These are phyloP conservation scores for Albatrellus sp. DNA, from an alignment of 1,284 basidiomycete species.

Conservation along the genomic window DNA sequence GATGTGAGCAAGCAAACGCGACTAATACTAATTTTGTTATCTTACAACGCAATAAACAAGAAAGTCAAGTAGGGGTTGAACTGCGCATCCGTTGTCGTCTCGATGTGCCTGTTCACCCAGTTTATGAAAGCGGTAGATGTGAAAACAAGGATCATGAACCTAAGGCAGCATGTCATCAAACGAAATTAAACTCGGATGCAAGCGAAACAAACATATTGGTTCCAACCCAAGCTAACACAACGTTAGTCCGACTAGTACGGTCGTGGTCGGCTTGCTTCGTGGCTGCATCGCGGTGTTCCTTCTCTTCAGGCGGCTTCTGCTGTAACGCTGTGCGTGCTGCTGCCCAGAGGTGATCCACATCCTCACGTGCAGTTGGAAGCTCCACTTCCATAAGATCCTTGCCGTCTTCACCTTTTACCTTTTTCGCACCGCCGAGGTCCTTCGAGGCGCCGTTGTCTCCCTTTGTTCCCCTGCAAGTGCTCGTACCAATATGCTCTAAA, in stretches of 20 bases:
- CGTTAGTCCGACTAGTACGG: conserved; percentile 73
- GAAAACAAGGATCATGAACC: conserved; percentile 71
- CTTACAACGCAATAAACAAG: conserved; percentile 73
- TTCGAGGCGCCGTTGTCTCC: conserved; percentile 80
- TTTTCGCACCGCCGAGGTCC: conserved; percentile 82
- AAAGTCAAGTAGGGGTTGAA: conserved; percentile 84
- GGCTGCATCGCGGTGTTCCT: conserved; percentile 75
- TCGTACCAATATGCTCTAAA: conserved; percentile 2
- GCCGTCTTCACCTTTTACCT: conserved; percentile 71
- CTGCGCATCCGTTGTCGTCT: conserved; percentile 29
- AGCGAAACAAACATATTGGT: conserved; percentile 56
- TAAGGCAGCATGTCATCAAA: conserved; percentile 15
- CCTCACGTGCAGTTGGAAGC: conserved; percentile 68
- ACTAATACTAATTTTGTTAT: conserved; percentile 13
- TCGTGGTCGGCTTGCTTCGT: conserved; percentile 85
- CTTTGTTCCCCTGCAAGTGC: conserved; percentile 62
- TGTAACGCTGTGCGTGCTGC: conserved; percentile 59
- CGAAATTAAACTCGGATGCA: background rate
- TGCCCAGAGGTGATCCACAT: conserved; percentile 78
- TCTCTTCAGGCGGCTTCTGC: conserved; percentile 51
- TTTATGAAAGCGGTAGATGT: conserved; percentile 65
- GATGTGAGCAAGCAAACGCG: conserved; percentile 2
- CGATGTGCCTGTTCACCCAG: conserved; percentile 45
- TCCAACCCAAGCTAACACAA: conserved; percentile 77
- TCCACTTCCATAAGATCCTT: conserved; percentile 82